Evolutionary conservation across 257 asterid genomes (phyloP).

Genomic region (Solanum bukasovii): DNA sequence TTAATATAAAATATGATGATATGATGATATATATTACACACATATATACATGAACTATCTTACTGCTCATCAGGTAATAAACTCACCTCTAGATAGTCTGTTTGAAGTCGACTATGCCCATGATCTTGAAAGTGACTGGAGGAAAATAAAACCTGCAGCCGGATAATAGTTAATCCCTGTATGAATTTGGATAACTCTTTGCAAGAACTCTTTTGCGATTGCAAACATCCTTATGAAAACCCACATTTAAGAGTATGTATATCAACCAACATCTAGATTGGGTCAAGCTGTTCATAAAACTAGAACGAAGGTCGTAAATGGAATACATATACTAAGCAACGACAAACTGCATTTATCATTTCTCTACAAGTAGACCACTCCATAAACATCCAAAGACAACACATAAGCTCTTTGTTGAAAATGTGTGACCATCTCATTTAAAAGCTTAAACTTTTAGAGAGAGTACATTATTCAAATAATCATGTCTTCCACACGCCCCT

Average conservation of each 20-base stretch:
- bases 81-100: conserved; percentile 79
- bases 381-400: not conserved
- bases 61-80: not conserved
- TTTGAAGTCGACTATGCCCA: conserved; percentile 50
- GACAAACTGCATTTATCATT: not conserved
- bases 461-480: too few species aligned
- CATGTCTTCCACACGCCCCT: not conserved
- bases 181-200: not conserved
- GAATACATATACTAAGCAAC: not conserved
- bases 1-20: not conserved
- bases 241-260: not conserved
- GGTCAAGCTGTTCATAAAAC: not conserved
- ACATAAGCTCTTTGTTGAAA: not conserved
- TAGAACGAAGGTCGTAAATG: not conserved
- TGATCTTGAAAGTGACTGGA: conserved; percentile 51
- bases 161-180: not conserved
- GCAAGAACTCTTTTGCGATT: not conserved
- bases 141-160: conserved; percentile 54
- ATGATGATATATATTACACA: not conserved
- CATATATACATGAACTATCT: not conserved
- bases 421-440: not conserved
- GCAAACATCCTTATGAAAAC: not conserved
- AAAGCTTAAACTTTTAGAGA: not conserved
- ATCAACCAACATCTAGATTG: not conserved
- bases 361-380: not conserved